Base-by-base conservation (phyloP, 108 stramenopile species). In the Cyclotella baltica region DNA sequence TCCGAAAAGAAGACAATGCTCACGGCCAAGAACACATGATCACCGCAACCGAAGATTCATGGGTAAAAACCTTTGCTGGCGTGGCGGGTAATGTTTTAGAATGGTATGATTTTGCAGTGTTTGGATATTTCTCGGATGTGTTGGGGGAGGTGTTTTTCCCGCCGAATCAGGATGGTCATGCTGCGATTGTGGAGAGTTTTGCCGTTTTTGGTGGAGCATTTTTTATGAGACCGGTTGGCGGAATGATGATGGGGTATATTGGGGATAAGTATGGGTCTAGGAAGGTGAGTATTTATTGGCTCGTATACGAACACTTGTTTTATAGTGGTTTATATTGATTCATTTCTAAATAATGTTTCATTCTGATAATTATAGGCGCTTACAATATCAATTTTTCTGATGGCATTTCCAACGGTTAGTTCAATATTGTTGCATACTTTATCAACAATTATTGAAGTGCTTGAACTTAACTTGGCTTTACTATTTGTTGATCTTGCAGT, bases 71-170 rank as follows among this genome's bases (percentile, higher is more conserved):
- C 2, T 27, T 76, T 22, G 75, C 74, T 19, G 73, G 75, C 5
- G 72, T 80, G 22, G 53, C 68, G 19, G 83, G 83, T 38, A 86
- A 86, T 43, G 56, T 83, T 22, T 48, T 86, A 0, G 86, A 86
- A 56, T 86, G 86, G 86, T 86, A 86, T 70, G 86, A 86, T 69
- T 86, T 86, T 43, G 83, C 83, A 18, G 52, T 83, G 28, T 86
- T 86, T 46, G 86, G 86, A 0, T 83, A 77, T 56, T 81, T 86
- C 59, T 78, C 86, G 13, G 77, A 83, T 52, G 46, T 83, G 18
- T 52, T 86, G 4, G 57, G 65, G 3, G 70, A 75, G n/a, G 72
- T 81, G 0, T 86, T 86, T 75, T 86, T 86, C 70, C 80, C 84
- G 0, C 85, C 85, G 18, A 35, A 50, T 28, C 71, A 73, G 69